Conservation (phyloP, 2,329 filamentous ascomycete genomes). For the Arthrobotrys conoides region DNA sequence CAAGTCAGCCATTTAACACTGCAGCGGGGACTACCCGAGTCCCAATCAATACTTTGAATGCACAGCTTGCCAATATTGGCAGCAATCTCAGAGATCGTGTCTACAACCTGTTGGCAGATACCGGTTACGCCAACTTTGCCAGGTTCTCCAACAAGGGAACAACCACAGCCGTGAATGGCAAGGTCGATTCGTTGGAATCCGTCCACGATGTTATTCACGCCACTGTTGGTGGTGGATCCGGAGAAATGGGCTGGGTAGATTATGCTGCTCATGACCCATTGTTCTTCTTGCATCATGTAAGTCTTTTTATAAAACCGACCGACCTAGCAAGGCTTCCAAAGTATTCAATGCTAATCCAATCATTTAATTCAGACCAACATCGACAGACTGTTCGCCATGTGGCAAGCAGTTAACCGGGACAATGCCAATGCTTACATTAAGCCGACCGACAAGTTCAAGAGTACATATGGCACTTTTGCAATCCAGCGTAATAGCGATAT, state of each 20-base stretch:
- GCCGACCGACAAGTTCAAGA: not conserved
- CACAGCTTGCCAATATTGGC: conserved; percentile 44
- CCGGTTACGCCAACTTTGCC: conserved; percentile 76
- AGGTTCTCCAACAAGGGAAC: conserved; percentile 78
- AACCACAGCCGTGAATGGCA: conserved; percentile 37
- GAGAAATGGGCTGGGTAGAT: conserved; percentile 73
- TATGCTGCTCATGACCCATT: conserved; percentile 83
- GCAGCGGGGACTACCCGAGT: conserved; percentile 29
- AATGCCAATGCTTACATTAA: conserved; percentile 29
- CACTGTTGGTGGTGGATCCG: conserved; percentile 59
- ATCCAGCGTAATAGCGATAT: conserved; percentile 36
- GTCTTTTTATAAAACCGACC: not conserved
- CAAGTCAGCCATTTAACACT: conserved; percentile 26
- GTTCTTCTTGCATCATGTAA: conserved; percentile 79
- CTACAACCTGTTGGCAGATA: conserved; percentile 44
- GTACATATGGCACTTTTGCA: conserved; percentile 50
- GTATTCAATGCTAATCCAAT: not conserved
- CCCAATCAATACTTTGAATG: conserved; percentile 30
- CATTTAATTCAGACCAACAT: conserved; percentile 71
- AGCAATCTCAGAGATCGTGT: conserved; percentile 49
- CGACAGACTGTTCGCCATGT: conserved; percentile 81
- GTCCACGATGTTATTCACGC: conserved; percentile 76
- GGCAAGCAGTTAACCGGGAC: conserved; percentile 79
- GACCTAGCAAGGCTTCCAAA: not conserved
- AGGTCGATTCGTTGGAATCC: conserved; percentile 75